Conservation (phyloP, 768 basidiomycete species). For the Gyrodon lividus region DNA sequence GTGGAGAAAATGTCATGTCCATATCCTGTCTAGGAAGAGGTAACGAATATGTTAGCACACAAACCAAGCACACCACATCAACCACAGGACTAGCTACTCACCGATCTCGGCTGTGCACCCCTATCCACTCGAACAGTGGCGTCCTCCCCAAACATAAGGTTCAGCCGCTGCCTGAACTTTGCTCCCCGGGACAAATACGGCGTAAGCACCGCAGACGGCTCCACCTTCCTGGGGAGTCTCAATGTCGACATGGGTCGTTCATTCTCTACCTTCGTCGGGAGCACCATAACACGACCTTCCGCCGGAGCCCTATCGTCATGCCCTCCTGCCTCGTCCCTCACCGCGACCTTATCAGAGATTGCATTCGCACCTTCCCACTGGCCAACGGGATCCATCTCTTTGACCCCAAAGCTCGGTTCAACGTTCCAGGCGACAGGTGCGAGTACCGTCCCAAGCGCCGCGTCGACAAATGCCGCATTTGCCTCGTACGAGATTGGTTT, state of each 20-base stretch:
- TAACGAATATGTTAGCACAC: not conserved
- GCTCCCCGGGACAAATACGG: conserved; percentile 19
- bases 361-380: not conserved
- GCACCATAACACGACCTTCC: too few species aligned
- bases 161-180: conserved; percentile 20
- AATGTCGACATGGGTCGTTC: not conserved
- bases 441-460: conserved; percentile 21
- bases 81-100: conserved; percentile 7
- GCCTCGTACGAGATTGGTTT: conserved; percentile 23
- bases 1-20: conserved; percentile 10
- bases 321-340: not conserved
- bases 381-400: not conserved
- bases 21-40: conserved; percentile 8
- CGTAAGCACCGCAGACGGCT: not conserved
- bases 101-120: conserved; percentile 19
- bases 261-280: not conserved
- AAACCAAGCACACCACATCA: not conserved
- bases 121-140: conserved; percentile 23
- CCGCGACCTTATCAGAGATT: not conserved
- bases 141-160: conserved; percentile 18
- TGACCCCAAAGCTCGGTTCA: conserved; percentile 8
- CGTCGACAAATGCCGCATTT: conserved; percentile 16
- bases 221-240: not conserved
- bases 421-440: conserved; percentile 22
- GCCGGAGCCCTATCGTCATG: not conserved